phyloP scores from a whole-genome alignment of 2,329 filamentous ascomycete species.

The Penicillium oxalicum region DNA sequence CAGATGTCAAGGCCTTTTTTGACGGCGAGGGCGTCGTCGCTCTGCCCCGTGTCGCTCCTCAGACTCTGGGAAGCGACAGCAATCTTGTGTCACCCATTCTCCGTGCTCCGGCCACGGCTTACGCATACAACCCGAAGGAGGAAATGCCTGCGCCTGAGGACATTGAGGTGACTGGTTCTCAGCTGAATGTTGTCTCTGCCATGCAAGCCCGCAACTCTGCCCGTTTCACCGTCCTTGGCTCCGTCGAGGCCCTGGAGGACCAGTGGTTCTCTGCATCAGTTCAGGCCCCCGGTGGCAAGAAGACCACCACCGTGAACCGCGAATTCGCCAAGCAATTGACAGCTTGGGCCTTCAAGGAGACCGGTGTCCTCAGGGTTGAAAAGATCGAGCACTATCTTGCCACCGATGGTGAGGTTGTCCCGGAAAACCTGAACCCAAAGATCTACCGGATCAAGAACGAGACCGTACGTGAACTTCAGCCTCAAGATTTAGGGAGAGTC shows the following conservation, averaged over 20 bases:
- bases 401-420: conserved; percentile 49
- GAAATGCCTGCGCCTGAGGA: conserved; percentile 69
- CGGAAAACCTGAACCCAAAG: conserved; percentile 58
- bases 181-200: conserved; percentile 77
- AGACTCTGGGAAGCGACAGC: conserved; percentile 69
- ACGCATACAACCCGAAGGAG: conserved; percentile 91
- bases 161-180: conserved; percentile 73
- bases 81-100: conserved; percentile 76
- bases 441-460: conserved; percentile 97
- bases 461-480: conserved; percentile 61
- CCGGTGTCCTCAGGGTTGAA: conserved; percentile 80
- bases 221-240: conserved; percentile 77
- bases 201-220: conserved; percentile 92
- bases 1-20: conserved; percentile 74
- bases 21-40: conserved; percentile 63
- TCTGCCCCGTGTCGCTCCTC: conserved; percentile 75
- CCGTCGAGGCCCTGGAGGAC: conserved; percentile 80
- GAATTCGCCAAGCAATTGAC: conserved; percentile 79
- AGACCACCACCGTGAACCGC: conserved; percentile 65
- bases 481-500: not conserved
- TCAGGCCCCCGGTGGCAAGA: conserved; percentile 50
- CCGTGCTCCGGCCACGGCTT: conserved; percentile 75
- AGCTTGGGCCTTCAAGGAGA: conserved; percentile 96
- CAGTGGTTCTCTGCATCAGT: conserved; percentile 82
- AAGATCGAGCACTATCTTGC: conserved; percentile 68